Conservation (phyloP, 345 rosid genomes). For the Syzygium jambos region DNA sequence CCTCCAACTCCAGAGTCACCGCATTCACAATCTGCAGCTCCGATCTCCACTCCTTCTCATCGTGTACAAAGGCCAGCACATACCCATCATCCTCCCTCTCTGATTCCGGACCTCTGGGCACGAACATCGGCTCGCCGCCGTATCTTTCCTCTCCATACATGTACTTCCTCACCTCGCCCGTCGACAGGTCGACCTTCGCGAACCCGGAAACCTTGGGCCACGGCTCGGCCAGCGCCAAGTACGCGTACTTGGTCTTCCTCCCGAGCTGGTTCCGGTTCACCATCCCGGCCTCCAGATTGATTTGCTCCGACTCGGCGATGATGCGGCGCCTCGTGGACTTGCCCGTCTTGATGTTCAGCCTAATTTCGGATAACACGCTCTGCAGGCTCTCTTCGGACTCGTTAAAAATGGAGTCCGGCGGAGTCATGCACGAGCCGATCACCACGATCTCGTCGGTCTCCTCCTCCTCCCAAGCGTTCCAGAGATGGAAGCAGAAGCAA, state of each 20-base stretch:
- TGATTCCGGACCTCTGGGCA: conserved; percentile 26
- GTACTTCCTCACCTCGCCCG: conserved; percentile 53
- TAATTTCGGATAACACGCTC: conserved; percentile 76
- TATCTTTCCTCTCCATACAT: conserved; percentile 59
- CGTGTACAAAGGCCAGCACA: conserved; percentile 71
- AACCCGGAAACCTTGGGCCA: conserved; percentile 97
- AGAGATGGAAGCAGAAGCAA: conserved; percentile 82
- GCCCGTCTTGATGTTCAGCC: conserved; percentile 76
- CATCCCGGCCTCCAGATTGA: conserved; percentile 97
- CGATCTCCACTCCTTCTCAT: conserved; percentile 70
- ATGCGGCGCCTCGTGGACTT: conserved; percentile 62
- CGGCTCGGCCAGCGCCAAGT: conserved; percentile 85
- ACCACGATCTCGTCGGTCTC: conserved; percentile 81
- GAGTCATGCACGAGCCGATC: conserved; percentile 98
- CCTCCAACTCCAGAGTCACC: conserved; percentile 49
- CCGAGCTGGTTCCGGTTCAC: conserved; percentile 78
- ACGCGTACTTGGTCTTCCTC: conserved; percentile 62
- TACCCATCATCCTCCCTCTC: conserved; percentile 68
- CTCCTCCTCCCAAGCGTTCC: conserved; percentile 97
- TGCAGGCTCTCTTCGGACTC: conserved; percentile 73
- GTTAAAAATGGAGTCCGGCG: conserved; percentile 92
- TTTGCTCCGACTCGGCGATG: conserved; percentile 43
- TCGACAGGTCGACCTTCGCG: conserved; percentile 72
- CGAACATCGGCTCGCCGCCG: conserved; percentile 87
- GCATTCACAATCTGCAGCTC: conserved; percentile 84